Evolutionary conservation across 1,284 basidiomycete species (phyloP).

Genomic region (Ceratobasidium sp.): DNA sequence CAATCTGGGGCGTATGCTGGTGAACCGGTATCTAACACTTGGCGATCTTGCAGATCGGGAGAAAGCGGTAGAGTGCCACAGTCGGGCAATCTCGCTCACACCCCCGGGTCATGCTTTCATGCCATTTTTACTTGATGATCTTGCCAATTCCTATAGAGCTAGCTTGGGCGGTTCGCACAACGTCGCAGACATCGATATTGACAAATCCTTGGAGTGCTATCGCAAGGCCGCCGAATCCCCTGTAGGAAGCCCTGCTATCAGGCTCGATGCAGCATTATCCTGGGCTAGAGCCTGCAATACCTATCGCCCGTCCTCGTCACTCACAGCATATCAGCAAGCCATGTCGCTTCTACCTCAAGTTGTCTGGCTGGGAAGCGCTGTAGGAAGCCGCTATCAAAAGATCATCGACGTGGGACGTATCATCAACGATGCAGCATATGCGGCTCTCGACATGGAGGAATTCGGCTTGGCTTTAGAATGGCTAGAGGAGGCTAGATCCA

Average conservation of each 20-base stretch:
- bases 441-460: constrained; percentile 11
- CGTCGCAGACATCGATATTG: too few relatives aligned
- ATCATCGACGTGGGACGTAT: background rate
- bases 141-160: background rate
- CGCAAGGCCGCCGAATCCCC: background rate
- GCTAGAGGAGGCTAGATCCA: constrained; percentile 49
- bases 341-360: constrained; percentile 41
- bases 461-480: constrained; percentile 47
- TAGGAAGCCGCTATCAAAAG: constrained; percentile 15
- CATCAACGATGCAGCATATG: background rate
- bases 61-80: background rate
- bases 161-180: background rate
- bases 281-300: background rate
- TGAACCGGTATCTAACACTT: too few relatives aligned
- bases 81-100: background rate
- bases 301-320: background rate
- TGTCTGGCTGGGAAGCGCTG: constrained; percentile 29
- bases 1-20: background rate
- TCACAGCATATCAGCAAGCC: constrained; percentile 32
- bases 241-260: background rate
- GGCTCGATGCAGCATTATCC: background rate
- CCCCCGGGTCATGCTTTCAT: background rate
- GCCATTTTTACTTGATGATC: background rate
- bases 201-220: background rate
- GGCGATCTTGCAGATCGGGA: background rate